phyloP scores from a whole-genome alignment of 2,329 filamentous ascomycete species.

The Beauveria brongniartii region DNA sequence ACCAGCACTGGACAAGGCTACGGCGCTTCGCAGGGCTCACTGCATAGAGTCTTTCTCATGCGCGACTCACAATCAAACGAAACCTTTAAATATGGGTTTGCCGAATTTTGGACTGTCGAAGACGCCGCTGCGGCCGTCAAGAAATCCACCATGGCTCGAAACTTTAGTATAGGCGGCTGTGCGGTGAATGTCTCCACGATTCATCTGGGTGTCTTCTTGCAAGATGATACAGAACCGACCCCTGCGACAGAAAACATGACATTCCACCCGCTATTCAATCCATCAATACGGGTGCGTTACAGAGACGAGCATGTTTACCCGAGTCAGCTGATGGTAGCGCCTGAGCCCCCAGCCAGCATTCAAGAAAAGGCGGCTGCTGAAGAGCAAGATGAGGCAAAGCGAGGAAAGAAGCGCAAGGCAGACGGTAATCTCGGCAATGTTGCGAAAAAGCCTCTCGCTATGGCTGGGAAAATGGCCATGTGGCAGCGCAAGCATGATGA shows the following conservation, averaged over 20 bases:
- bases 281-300: constrained; percentile 60
- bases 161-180: constrained; percentile 70
- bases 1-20: constrained; percentile 49
- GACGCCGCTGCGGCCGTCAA: constrained; percentile 68
- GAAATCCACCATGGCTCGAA: constrained; percentile 63
- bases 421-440: constrained; percentile 28
- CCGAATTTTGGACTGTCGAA: constrained; percentile 68
- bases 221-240: constrained; percentile 51
- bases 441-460: constrained; percentile 30
- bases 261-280: constrained; percentile 63
- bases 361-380: background rate
- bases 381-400: constrained; percentile 27
- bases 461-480: constrained; percentile 36
- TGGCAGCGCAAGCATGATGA: constrained; percentile 38
- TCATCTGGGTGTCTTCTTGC: constrained; percentile 78
- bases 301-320: constrained; percentile 70
- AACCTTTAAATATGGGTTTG: constrained; percentile 76
- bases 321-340: constrained; percentile 53
- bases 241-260: constrained; percentile 54
- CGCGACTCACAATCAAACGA: constrained; percentile 63
- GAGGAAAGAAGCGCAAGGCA: constrained; percentile 47
- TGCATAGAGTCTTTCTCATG: constrained; percentile 69
- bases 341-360: constrained; percentile 31
- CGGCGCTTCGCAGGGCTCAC: constrained; percentile 65
- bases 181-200: constrained; percentile 66